Percentiles rank a stretch among this genome's conserved stretches.
These are phyloP conservation scores for Saitozyma podzolica DNA, from an alignment of 768 basidiomycete species.

Conservation along the genomic window DNA sequence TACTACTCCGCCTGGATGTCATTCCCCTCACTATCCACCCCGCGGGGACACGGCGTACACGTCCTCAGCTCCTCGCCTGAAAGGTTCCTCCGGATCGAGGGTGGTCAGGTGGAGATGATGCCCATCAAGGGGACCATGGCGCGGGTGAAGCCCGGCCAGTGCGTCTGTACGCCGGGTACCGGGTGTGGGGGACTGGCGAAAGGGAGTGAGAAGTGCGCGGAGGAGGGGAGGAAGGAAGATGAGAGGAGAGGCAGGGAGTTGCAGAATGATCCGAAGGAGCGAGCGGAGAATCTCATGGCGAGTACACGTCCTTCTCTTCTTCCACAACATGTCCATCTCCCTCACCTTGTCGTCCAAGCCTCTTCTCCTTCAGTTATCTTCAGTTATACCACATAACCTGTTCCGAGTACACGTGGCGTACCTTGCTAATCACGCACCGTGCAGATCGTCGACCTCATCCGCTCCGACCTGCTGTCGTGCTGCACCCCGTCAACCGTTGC, in stretches of 20 bases:
- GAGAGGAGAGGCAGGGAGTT: slow-evolving; percentile 38
- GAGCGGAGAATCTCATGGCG: slow-evolving; percentile 92
- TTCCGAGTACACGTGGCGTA: neutral
- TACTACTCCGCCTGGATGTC: slow-evolving; percentile 74
- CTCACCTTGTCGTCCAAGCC: too few species aligned
- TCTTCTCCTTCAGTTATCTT: too few species aligned
- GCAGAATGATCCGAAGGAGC: slow-evolving; percentile 67
- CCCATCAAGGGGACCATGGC: slow-evolving; percentile 92
- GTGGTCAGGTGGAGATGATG: slow-evolving; percentile 72
- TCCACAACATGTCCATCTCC: too few species aligned
- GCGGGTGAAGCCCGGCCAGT: slow-evolving; percentile 44
- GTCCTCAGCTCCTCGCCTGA: slow-evolving; percentile 88
- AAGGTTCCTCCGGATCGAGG: slow-evolving; percentile 78
- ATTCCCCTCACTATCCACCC: slow-evolving; percentile 41
- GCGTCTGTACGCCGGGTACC: slow-evolving; percentile 59
- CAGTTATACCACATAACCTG: neutral
- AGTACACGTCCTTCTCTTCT: slow-evolving; percentile 3
- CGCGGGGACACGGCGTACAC: slow-evolving; percentile 51
- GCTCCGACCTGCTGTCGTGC: slow-evolving; percentile 83
- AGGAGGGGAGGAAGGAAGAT: slow-evolving; percentile 33
- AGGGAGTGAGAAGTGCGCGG: slow-evolving; percentile 58
- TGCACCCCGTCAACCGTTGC: slow-evolving; percentile 72
- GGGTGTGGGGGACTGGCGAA: slow-evolving; percentile 61
- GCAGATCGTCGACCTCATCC: slow-evolving; percentile 86
- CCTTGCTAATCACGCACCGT: slow-evolving; percentile 1